Conservation (phyloP, 2,329 filamentous ascomycete genomes). For the Trichophyton simii region DNA sequence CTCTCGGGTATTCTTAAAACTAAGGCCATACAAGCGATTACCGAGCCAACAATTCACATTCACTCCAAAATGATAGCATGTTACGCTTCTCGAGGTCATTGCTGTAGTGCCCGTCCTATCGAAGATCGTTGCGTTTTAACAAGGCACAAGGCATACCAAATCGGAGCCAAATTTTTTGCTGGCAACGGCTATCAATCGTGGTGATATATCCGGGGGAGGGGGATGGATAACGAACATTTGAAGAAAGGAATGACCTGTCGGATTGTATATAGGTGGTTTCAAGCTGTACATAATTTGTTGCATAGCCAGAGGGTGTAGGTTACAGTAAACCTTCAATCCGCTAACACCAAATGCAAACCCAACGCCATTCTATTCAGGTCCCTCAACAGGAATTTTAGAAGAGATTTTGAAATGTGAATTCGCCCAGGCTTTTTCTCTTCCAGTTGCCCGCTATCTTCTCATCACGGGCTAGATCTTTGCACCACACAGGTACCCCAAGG, state of each 20-base stretch:
- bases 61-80: neutral
- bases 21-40: neutral
- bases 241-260: too few relatives aligned
- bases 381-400: constrained; percentile 29
- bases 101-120: neutral
- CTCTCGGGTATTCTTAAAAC: neutral
- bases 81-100: neutral
- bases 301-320: constrained; percentile 10
- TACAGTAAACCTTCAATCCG: constrained; percentile 21
- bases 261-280: too few relatives aligned
- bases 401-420: constrained; percentile 40
- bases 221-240: too few relatives aligned
- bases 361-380: constrained; percentile 24
- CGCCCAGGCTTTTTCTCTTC: constrained; percentile 44
- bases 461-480: constrained; percentile 37
- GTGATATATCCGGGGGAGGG: too few relatives aligned
- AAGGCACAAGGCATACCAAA: too few relatives aligned
- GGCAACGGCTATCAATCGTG: too few relatives aligned
- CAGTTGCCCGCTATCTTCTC: constrained; percentile 35
- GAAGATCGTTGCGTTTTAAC: neutral
- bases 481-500: constrained; percentile 44
- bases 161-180: too few relatives aligned
- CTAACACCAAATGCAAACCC: constrained; percentile 21
- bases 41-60: neutral
- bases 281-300: neutral